A percentile compares a stretch with the other conserved stretches of the same genome.
phyloP scores from a whole-genome alignment of 2,329 filamentous ascomycete species.

The Paraconiothyrium brasiliense region DNA sequence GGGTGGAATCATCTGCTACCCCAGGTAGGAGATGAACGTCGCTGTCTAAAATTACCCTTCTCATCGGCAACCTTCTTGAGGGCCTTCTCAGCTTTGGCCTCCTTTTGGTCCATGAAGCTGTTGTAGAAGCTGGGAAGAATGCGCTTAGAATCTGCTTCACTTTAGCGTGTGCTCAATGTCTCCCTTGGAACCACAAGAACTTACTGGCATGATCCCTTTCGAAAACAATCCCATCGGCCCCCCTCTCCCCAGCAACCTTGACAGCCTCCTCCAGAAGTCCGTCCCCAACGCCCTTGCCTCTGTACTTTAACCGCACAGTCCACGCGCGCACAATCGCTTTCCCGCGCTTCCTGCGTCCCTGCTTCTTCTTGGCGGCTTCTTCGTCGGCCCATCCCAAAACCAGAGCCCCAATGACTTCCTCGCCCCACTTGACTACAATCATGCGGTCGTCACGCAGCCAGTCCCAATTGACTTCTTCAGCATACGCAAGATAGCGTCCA shows the following conservation, averaged over 20 bases:
- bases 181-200: slow-evolving; percentile 31
- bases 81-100: slow-evolving; percentile 45
- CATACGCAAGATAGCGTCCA: slow-evolving; percentile 68
- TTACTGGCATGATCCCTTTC: slow-evolving; percentile 80
- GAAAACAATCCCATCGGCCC: slow-evolving; percentile 77
- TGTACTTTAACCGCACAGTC: slow-evolving; percentile 77
- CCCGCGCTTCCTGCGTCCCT: slow-evolving; percentile 63
- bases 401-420: slow-evolving; percentile 74
- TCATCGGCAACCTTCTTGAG: slow-evolving; percentile 50
- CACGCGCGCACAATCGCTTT: slow-evolving; percentile 80
- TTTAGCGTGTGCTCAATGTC: slow-evolving; percentile 24
- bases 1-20: slow-evolving; percentile 41
- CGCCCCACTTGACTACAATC: slow-evolving; percentile 73
- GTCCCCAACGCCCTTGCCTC: slow-evolving; percentile 75
- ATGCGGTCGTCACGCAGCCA: slow-evolving; percentile 65
- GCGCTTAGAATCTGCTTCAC: slow-evolving; percentile 41
- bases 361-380: slow-evolving; percentile 55
- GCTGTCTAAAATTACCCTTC: slow-evolving; percentile 51
- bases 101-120: slow-evolving; percentile 45
- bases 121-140: slow-evolving; percentile 48
- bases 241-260: slow-evolving; percentile 70
- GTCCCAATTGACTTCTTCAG: slow-evolving; percentile 68
- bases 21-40: slow-evolving; percentile 48
- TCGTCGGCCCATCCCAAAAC: slow-evolving; percentile 71
- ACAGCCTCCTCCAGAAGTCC: slow-evolving; percentile 79